A percentile compares a stretch with the other conserved stretches of the same genome.
Evolutionary conservation across 352 stramenopile species (phyloP).

Genomic region (Pythium vanterpoolii): DNA sequence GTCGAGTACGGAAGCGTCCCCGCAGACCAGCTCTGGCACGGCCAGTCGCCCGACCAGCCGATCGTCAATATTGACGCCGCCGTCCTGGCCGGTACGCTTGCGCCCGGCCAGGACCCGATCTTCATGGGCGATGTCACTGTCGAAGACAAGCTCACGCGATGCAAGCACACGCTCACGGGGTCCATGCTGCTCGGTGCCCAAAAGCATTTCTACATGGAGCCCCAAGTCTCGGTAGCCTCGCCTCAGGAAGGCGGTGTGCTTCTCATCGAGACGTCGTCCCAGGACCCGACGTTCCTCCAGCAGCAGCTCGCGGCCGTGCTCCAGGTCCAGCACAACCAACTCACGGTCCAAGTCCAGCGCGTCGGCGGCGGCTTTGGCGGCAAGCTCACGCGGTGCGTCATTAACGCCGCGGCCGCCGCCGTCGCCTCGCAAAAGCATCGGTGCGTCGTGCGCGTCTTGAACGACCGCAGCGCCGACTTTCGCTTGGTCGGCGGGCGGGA

Average conservation of each 20-base stretch:
- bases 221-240: slow-evolving; percentile 34
- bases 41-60: slow-evolving; percentile 21
- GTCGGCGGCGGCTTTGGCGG: slow-evolving; percentile 47
- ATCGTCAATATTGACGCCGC: slow-evolving; percentile 41
- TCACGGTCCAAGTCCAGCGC: slow-evolving; percentile 34
- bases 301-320: slow-evolving; percentile 29
- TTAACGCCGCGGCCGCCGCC: slow-evolving; percentile 33
- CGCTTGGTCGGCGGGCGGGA: slow-evolving; percentile 34
- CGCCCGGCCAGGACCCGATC: background rate
- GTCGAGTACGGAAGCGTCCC: slow-evolving; percentile 31
- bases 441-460: slow-evolving; percentile 32
- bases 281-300: slow-evolving; percentile 31
- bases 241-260: slow-evolving; percentile 30
- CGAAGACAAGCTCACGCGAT: slow-evolving; percentile 18
- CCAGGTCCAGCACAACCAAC: slow-evolving; percentile 24
- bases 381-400: slow-evolving; percentile 38
- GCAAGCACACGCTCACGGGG: slow-evolving; percentile 19
- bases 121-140: slow-evolving; percentile 27
- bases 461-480: slow-evolving; percentile 46
- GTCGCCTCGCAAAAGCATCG: slow-evolving; percentile 32
- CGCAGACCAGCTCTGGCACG: slow-evolving; percentile 27
- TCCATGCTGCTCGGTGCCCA: slow-evolving; percentile 32
- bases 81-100: slow-evolving; percentile 24
- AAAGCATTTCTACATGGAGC: slow-evolving; percentile 64
- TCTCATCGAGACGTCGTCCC: slow-evolving; percentile 31